These are phyloP conservation scores for Ceratocystis huliohia DNA, from an alignment of 2,329 filamentous ascomycete genomes.

Conservation along the genomic window DNA sequence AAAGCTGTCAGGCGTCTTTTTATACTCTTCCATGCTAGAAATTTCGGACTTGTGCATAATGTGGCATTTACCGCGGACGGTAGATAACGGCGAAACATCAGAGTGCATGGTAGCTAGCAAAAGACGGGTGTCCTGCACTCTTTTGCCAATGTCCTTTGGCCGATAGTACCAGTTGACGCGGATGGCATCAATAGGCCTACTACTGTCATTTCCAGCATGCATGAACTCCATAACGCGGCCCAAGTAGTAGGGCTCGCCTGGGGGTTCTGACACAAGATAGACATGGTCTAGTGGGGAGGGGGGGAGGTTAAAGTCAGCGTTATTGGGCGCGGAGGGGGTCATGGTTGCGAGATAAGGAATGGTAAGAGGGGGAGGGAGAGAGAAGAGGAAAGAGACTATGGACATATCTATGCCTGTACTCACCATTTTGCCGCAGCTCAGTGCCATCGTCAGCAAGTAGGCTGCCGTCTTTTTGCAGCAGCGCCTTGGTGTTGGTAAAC, in stretches of 20 bases:
- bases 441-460: slow-evolving; percentile 87
- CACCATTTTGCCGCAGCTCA: slow-evolving; percentile 72
- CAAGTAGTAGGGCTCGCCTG: slow-evolving; percentile 94
- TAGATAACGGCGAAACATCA: slow-evolving; percentile 82
- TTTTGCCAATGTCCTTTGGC: slow-evolving; percentile 87
- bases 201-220: slow-evolving; percentile 61
- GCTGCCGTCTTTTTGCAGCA: slow-evolving; percentile 55
- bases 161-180: slow-evolving; percentile 98
- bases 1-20: slow-evolving; percentile 74
- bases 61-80: slow-evolving; percentile 83
- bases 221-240: slow-evolving; percentile 98
- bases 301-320: background rate
- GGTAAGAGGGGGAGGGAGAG: background rate
- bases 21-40: slow-evolving; percentile 65
- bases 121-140: slow-evolving; percentile 77
- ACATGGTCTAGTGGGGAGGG: slow-evolving; percentile 48
- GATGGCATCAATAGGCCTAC: slow-evolving; percentile 66
- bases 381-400: background rate
- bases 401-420: slow-evolving; percentile 27
- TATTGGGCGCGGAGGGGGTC: background rate
- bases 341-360: background rate
- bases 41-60: slow-evolving; percentile 86
- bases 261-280: slow-evolving; percentile 93
- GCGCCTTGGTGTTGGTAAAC: slow-evolving; percentile 60
- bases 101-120: slow-evolving; percentile 98